A percentile compares a stretch with the other conserved stretches of the same genome.
These are phyloP conservation scores for Sungouiella blattae DNA, from an alignment of 805 yeast species.

Conservation along the genomic window DNA sequence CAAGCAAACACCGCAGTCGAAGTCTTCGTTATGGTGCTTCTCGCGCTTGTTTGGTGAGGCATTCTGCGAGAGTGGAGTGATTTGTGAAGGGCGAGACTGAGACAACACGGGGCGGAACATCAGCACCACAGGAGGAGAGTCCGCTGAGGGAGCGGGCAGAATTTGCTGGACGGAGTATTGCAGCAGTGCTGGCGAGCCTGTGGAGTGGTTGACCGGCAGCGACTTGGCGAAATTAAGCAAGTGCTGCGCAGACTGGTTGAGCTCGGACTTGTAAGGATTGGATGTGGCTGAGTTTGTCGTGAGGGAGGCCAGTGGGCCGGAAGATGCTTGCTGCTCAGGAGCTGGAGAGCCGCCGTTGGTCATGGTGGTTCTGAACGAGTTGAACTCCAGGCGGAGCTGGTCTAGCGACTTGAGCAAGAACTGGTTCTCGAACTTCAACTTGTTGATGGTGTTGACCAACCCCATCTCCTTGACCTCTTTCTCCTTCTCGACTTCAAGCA, in stretches of 20 bases:
- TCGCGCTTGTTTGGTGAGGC: slow-evolving; percentile 11
- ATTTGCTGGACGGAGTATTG: slow-evolving; percentile 44
- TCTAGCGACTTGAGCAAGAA: slow-evolving; percentile 40
- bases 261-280: slow-evolving; percentile 10
- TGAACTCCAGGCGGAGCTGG: slow-evolving; percentile 35
- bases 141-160: slow-evolving; percentile 52
- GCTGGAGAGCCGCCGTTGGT: slow-evolving; percentile 6
- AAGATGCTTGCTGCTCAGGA: neutral
- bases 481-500: slow-evolving; percentile 65
- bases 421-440: slow-evolving; percentile 44
- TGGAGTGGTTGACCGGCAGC: slow-evolving; percentile 14
- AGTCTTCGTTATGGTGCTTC: slow-evolving; percentile 19
- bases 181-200: slow-evolving; percentile 21
- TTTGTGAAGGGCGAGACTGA: slow-evolving; percentile 6
- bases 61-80: slow-evolving; percentile 13
- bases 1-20: slow-evolving; percentile 62
- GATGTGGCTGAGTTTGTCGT: neutral
- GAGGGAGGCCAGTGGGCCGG: neutral
- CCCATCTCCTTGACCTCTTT: slow-evolving; percentile 58
- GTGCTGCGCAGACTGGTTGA: slow-evolving; percentile 17
- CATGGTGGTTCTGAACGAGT: slow-evolving; percentile 10
- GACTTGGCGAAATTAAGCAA: slow-evolving; percentile 17
- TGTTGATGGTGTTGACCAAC: slow-evolving; percentile 48
- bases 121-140: slow-evolving; percentile 36
- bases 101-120: slow-evolving; percentile 5